A percentile compares a stretch with the other conserved stretches of the same genome.
phyloP scores from a whole-genome alignment of 2,329 filamentous ascomycete species.

The Cytospora chrysosperma region DNA sequence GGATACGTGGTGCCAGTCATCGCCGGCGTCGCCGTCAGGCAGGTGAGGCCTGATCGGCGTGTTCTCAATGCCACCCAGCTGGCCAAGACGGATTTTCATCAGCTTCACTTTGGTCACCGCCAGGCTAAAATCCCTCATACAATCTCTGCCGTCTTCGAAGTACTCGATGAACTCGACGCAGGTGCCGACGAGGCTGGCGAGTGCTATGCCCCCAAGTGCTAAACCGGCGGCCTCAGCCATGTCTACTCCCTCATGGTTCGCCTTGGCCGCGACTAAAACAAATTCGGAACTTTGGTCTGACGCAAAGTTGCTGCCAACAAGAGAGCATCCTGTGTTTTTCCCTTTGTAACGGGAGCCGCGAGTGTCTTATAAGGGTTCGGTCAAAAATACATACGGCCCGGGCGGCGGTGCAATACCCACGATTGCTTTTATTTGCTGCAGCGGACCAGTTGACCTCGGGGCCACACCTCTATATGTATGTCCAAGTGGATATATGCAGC shows the following conservation, averaged over 20 bases:
- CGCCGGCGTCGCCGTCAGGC: background rate
- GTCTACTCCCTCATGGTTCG: background rate
- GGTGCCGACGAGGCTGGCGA: background rate
- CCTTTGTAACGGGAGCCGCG: background rate
- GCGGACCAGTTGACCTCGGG: too few species aligned
- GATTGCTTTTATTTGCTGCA: too few species aligned
- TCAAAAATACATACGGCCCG: too few species aligned
- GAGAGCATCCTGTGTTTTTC: too few species aligned
- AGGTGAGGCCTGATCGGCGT: background rate
- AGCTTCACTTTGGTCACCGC: conserved; percentile 1
- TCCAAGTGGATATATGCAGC: too few species aligned
- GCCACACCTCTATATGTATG: too few species aligned
- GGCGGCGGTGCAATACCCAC: too few species aligned
- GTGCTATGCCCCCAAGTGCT: background rate
- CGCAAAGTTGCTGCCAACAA: too few species aligned
- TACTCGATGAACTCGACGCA: background rate
- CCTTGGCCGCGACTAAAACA: background rate
- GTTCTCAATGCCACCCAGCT: background rate
- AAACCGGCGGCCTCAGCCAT: conserved; percentile 1
- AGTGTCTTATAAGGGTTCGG: background rate
- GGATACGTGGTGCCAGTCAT: background rate
- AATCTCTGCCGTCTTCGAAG: background rate
- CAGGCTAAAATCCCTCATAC: background rate
- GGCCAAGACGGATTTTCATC: background rate
- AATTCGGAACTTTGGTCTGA: background rate